Base-by-base conservation (phyloP, 495 filamentous ascomycete genomes). In the Lepidopterella palustris region DNA sequence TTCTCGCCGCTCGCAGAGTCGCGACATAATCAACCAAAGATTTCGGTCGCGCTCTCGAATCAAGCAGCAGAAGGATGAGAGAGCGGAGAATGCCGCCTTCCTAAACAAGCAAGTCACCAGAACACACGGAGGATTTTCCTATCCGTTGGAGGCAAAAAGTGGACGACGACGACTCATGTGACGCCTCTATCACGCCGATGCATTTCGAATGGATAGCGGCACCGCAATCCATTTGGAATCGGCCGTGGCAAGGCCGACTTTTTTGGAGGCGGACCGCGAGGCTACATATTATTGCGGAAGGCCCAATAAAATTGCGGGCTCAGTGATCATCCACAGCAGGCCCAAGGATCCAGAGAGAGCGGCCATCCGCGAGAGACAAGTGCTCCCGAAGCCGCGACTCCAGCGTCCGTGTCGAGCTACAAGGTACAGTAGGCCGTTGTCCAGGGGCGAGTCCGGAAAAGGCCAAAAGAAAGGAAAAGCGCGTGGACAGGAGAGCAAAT, bases 21-120 rank as follows among this genome's bases (percentile, higher is more conserved):
- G 18, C 23, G 32, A 10, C 23, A 18, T 62, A 20, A 42, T 32
- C 45, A 56, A 26, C 10, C 11, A 15, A n/a, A 23, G 13, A 35
- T 57, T 21, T 3, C 24, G 35, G 32, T 21, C 23, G 6, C 31
- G 31, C 31, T 45, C 26, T 57, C 39, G 31, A 24, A 20, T 5
- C 23, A 10, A 18, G 31, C 53, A 45, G 32, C 4, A 28, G n/a
- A 10, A 21, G 26, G 42, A 32, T 25, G 18, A 20, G 24, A 18
- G n/a, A 21, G 53, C 54, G 53, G 58, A 54, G 57, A 51, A 32
- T 45, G 45, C 35, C 47, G 55, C 60, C 64, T 63, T 35, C 64
- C 64, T 24, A 63, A 63, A 49, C 53, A 25, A 55, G 57, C 40
- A 63, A 57, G 57, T 61, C 57, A 60, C 57, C 49, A 67, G 60